These are phyloP conservation scores for Artemisia argyi DNA, from an alignment of 129 eudicot species.

Conservation along the genomic window DNA sequence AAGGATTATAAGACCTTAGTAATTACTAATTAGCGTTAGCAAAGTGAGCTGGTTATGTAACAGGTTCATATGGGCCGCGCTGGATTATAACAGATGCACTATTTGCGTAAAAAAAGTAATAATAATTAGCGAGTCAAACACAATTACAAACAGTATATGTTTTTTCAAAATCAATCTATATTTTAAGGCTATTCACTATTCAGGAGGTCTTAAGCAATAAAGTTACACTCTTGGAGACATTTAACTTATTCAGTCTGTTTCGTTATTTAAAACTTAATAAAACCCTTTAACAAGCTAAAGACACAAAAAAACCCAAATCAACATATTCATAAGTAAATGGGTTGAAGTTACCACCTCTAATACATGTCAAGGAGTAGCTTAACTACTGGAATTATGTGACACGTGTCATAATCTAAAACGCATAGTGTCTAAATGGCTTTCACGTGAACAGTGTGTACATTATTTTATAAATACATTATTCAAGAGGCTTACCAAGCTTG, in stretches of 20 bases:
- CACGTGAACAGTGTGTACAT: neutral
- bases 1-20: neutral
- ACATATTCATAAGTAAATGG: neutral
- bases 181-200: neutral
- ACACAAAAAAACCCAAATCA: neutral
- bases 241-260: neutral
- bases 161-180: neutral
- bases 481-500: slow-evolving; percentile 71
- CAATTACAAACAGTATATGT: neutral
- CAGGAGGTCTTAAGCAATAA: neutral
- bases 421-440: neutral
- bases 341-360: no score
- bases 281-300: neutral
- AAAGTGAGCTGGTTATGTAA: neutral
- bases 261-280: neutral
- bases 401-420: neutral
- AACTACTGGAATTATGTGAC: neutral
- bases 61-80: neutral
- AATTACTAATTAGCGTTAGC: neutral
- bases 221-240: neutral
- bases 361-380: neutral
- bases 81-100: no score
- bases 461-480: neutral
- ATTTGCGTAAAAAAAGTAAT: neutral
- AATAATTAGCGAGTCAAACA: neutral